Evolutionary conservation across 1,284 basidiomycete genomes (phyloP).

Genomic region (Chalciporus piperatoides): DNA sequence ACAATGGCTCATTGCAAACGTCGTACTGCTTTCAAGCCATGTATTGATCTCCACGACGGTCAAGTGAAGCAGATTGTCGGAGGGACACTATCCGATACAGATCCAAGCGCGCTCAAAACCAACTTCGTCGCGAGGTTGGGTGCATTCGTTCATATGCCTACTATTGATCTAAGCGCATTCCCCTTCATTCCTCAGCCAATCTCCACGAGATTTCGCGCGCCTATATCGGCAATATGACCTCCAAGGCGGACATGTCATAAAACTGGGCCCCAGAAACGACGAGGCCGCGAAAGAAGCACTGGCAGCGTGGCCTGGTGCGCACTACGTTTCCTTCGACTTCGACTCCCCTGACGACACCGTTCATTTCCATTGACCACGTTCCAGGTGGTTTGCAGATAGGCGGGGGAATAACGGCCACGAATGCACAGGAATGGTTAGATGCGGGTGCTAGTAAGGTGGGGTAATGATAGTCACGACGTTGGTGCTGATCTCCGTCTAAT

Average conservation of each 20-base stretch:
- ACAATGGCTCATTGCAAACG: conserved; percentile 19
- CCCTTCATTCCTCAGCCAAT: conserved; percentile 52
- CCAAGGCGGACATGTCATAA: conserved; percentile 93
- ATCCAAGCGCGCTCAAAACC: conserved; percentile 69
- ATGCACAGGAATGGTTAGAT: conserved; percentile 84
- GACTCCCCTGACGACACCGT: conserved; percentile 1
- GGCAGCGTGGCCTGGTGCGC: conserved; percentile 74
- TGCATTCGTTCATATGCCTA: conserved; percentile 16
- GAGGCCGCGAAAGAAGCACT: conserved; percentile 82
- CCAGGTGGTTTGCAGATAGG: conserved; percentile 84
- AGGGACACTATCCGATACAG: conserved; percentile 75
- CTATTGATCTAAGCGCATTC: neutral
- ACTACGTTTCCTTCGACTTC: neutral
- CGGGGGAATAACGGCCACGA: conserved; percentile 83
- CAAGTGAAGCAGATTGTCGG: conserved; percentile 99
- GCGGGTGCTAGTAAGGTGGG: conserved; percentile 88
- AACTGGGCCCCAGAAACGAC: conserved; percentile 90
- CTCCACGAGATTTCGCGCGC: conserved; percentile 76
- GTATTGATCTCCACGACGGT: conserved; percentile 95
- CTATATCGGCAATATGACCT: conserved; percentile 74
- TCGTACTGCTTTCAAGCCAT: conserved; percentile 74
- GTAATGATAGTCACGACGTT: neutral
- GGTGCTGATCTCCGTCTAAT: conserved; percentile 4
- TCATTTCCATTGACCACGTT: conserved; percentile 7
- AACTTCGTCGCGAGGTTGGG: conserved; percentile 90